phyloP scores from a whole-genome alignment of 2,329 filamentous ascomycete genomes.

The Diaporthe vaccinii region DNA sequence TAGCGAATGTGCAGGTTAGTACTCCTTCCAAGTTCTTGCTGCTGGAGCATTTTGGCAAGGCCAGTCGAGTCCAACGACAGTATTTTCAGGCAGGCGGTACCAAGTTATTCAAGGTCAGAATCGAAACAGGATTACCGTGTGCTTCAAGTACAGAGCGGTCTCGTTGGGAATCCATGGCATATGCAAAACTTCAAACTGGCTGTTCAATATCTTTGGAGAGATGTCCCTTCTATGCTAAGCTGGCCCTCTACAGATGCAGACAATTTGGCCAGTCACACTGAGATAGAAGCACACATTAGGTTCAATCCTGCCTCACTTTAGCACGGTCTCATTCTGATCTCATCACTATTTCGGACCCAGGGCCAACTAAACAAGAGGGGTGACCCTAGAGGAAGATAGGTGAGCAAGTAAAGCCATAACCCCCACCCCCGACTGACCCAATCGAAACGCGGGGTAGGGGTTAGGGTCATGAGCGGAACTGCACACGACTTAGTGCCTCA shows the following conservation, averaged over 20 bases:
- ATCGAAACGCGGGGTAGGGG: not conserved
- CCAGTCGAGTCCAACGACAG: not conserved
- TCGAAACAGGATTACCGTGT: not conserved
- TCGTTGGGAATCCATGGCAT: not conserved
- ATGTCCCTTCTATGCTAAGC: not conserved
- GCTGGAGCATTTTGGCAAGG: not conserved
- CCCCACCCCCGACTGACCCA: not conserved
- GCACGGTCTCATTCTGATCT: constrained; percentile 1
- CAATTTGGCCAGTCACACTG: not conserved
- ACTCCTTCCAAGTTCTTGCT: not conserved
- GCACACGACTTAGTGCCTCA: constrained; percentile 19
- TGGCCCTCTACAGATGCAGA: not conserved
- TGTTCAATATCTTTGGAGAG: not conserved
- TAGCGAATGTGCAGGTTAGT: not conserved
- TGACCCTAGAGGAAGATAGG: not conserved
- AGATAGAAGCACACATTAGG: not conserved
- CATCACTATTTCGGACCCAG: not conserved
- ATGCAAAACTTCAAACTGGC: not conserved
- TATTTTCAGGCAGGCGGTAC: not conserved
- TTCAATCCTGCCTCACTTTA: no score
- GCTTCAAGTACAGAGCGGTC: not conserved
- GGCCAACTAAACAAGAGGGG: not conserved
- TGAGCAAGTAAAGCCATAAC: not conserved
- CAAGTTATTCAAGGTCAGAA: not conserved
- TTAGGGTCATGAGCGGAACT: not conserved